A percentile compares a stretch with the other conserved stretches of the same genome.
Conservation (phyloP, 768 basidiomycete genomes). For the Paxillus rubicundulus region DNA sequence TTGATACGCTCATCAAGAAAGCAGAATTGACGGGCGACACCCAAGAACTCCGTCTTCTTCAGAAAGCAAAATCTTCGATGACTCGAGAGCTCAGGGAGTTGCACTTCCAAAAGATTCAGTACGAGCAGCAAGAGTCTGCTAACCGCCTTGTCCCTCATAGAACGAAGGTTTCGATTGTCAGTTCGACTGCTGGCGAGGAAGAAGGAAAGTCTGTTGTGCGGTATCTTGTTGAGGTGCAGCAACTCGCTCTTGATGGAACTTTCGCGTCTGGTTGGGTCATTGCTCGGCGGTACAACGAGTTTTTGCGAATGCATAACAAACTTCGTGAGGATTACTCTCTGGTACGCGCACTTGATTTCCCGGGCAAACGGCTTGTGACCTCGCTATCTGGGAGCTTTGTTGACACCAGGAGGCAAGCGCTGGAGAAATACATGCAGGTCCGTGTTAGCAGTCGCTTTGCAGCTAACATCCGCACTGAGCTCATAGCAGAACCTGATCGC, state of each 20-base stretch:
- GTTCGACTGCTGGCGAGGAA: slow-evolving; percentile 77
- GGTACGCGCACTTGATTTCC: slow-evolving; percentile 79
- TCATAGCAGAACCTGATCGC: slow-evolving; percentile 61
- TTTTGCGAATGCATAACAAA: slow-evolving; percentile 83
- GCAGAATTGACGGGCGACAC: slow-evolving; percentile 92
- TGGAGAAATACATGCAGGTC: slow-evolving; percentile 93
- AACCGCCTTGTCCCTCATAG: slow-evolving; percentile 82
- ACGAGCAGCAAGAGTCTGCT: slow-evolving; percentile 90
- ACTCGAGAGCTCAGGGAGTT: slow-evolving; percentile 79
- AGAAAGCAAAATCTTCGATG: slow-evolving; percentile 78
- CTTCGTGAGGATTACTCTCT: slow-evolving; percentile 71
- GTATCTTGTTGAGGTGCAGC: slow-evolving; percentile 90
- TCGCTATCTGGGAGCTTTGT: slow-evolving; percentile 86
- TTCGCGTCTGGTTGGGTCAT: slow-evolving; percentile 91
- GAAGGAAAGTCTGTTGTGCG: slow-evolving; percentile 88
- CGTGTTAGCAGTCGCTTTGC: slow-evolving; percentile 20
- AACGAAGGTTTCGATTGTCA: slow-evolving; percentile 83
- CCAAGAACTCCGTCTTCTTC: slow-evolving; percentile 79
- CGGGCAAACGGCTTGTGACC: slow-evolving; percentile 88
- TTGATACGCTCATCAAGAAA: slow-evolving; percentile 88
- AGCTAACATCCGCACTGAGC: slow-evolving; percentile 1
- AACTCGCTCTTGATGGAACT: slow-evolving; percentile 73
- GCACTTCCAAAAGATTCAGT: slow-evolving; percentile 87
- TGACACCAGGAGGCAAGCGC: slow-evolving; percentile 68
- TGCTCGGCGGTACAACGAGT: slow-evolving; percentile 92